phyloP scores from a whole-genome alignment of 306 rosid species.

The Gastrolobium villosum region DNA sequence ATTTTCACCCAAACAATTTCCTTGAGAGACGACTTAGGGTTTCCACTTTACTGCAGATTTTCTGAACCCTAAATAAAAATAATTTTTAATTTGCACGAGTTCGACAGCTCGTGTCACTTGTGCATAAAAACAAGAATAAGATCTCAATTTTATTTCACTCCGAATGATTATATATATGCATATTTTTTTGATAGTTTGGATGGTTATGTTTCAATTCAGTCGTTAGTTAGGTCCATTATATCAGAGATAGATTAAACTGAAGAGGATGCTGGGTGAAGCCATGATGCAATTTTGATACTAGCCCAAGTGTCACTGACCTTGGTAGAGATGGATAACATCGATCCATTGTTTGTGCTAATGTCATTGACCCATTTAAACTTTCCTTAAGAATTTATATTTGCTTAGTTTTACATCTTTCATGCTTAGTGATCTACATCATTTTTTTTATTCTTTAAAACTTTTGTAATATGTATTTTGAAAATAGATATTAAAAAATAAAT shows the following conservation, averaged over 20 bases:
- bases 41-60: no score
- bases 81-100: no score
- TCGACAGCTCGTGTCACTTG: no score
- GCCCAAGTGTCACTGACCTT: slow-evolving; percentile 17
- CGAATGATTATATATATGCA: no score
- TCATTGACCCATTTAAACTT: slow-evolving; percentile 33
- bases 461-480: no score
- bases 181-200: background rate
- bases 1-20: no score
- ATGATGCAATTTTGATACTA: slow-evolving; percentile 18
- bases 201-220: slow-evolving; percentile 46
- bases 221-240: slow-evolving; percentile 54
- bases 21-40: no score
- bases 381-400: slow-evolving; percentile 5
- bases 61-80: no score
- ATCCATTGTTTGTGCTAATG: slow-evolving; percentile 32
- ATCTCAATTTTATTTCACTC: no score
- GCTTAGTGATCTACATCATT: slow-evolving; percentile 26
- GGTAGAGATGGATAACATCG: slow-evolving; percentile 36
- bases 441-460: no score
- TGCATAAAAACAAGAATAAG: no score
- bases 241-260: slow-evolving; percentile 37
- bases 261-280: slow-evolving; percentile 45
- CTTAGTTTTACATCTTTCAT: slow-evolving; percentile 28
- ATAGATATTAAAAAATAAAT: no score